These are phyloP conservation scores for Nigrospora osmanthi DNA, from an alignment of 2,329 filamentous ascomycete species.

Conservation along the genomic window DNA sequence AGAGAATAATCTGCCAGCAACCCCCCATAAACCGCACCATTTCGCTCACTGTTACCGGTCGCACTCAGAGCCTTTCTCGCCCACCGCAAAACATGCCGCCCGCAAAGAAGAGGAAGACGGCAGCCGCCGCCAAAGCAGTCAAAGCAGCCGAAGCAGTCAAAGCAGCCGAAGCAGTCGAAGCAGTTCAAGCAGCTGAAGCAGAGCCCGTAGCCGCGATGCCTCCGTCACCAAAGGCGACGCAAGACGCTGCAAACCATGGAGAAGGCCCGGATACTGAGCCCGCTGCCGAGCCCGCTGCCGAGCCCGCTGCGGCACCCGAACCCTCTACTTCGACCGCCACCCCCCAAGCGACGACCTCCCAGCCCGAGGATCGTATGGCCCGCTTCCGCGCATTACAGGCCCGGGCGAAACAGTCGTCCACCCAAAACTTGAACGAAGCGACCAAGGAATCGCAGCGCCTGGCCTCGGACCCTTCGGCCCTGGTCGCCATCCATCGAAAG, in stretches of 20 bases:
- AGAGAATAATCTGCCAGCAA: neutral
- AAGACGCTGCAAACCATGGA: constrained; percentile 1
- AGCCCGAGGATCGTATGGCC: constrained; percentile 61
- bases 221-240: constrained; percentile 4
- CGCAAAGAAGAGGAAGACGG: constrained; percentile 36
- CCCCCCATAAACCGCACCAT: neutral
- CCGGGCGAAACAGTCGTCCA: constrained; percentile 63
- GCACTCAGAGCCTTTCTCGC: too few relatives aligned
- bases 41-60: too few relatives aligned
- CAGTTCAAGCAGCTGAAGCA: too few relatives aligned
- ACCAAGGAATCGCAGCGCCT: constrained; percentile 75
- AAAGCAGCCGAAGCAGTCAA: constrained; percentile 10
- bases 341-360: constrained; percentile 24
- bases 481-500: constrained; percentile 74
- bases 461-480: constrained; percentile 66
- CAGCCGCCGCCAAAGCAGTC: constrained; percentile 9
- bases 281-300: constrained; percentile 1
- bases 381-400: constrained; percentile 84
- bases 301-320: neutral
- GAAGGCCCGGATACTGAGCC: constrained; percentile 6
- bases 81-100: constrained; percentile 26
- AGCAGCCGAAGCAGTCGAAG: too few relatives aligned
- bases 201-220: constrained; percentile 8
- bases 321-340: constrained; percentile 3
- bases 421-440: constrained; percentile 76